Base-by-base conservation (phyloP, 768 basidiomycete genomes). In the Auricularia sp. region DNA sequence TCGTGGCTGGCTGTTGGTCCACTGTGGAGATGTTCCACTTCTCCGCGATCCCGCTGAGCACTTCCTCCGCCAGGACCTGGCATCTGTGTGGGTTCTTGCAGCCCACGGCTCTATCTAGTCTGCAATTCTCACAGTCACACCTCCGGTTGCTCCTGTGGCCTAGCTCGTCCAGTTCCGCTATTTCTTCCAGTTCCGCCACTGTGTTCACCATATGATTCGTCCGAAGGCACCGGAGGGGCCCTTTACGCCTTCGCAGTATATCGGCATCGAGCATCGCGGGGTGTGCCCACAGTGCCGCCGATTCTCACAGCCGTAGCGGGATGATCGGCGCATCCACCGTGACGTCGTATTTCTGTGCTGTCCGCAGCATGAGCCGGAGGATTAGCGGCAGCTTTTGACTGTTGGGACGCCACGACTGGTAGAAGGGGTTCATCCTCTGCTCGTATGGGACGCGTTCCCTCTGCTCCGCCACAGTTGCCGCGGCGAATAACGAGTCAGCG, bases 401-500 rank as follows among this genome's bases (percentile, higher is more conserved):
- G 10, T 6, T 54, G 7, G 53, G 53, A 6, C 53, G 21, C 53
- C 53, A 54, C 10, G 6, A 6, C 21, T 54, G 53, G 6, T 8
- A 7, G 23, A 8, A 29, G 8, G 6, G 23, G 53, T 54, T 54
- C 6, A n/a, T n/a, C n/a, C n/a, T n/a, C n/a, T n/a, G n/a, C n/a
- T n/a, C n/a, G n/a, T n/a, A n/a, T n/a, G n/a, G n/a, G n/a, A n/a
- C n/a, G n/a, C n/a, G n/a, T n/a, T n/a, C n/a, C n/a, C n/a, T n/a
- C n/a, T n/a, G n/a, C n/a, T n/a, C n/a, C n/a, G n/a, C n/a, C 6
- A 6, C 21, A 6, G n/a, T 21, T 29, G 53, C 21, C 18, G 18
- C 18, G 6, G 8, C 21, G 14, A 54, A n/a, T 7, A 54, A 10
- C 6, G 14, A 67, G 63, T 77, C 73, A 18, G 72, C 73, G 0